These are phyloP conservation scores for Camptophora hylomeconis DNA, from an alignment of 2,329 filamentous ascomycete genomes.

Conservation along the genomic window DNA sequence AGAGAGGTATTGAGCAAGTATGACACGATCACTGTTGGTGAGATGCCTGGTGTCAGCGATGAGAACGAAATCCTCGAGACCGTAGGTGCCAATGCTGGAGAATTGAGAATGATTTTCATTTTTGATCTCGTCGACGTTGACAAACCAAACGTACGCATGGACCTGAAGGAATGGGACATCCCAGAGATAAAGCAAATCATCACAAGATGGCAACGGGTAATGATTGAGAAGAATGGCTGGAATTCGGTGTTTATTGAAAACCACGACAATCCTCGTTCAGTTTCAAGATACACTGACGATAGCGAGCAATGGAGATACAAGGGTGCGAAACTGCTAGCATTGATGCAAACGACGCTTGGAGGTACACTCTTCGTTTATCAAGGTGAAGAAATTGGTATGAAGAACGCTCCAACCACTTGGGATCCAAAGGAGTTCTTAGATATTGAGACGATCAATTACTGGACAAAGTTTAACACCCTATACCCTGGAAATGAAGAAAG, in stretches of 20 bases:
- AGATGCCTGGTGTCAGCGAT: slow-evolving; percentile 25
- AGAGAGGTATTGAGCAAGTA: slow-evolving; percentile 23
- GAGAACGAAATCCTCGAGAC: slow-evolving; percentile 25
- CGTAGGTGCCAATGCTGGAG: slow-evolving; percentile 21
- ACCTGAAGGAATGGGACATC: slow-evolving; percentile 26
- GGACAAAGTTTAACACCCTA: slow-evolving; percentile 27
- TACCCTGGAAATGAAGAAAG: slow-evolving; percentile 16
- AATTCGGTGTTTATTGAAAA: slow-evolving; percentile 41
- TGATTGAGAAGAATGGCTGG: slow-evolving; percentile 37
- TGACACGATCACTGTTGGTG: slow-evolving; percentile 28
- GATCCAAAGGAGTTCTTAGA: slow-evolving; percentile 54
- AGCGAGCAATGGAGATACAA: slow-evolving; percentile 31
- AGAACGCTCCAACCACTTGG: slow-evolving; percentile 50
- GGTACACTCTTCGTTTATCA: slow-evolving; percentile 58
- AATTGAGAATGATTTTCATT: slow-evolving; percentile 30
- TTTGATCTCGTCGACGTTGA: slow-evolving; percentile 25
- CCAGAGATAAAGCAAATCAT: slow-evolving; percentile 30
- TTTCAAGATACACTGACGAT: slow-evolving; percentile 36
- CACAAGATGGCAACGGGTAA: slow-evolving; percentile 34
- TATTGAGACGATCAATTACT: slow-evolving; percentile 47
- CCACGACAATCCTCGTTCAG: slow-evolving; percentile 39
- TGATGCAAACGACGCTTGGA: slow-evolving; percentile 30
- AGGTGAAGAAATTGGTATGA: slow-evolving; percentile 56
- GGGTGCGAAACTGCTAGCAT: slow-evolving; percentile 33
- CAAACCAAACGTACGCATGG: slow-evolving; percentile 20